A percentile compares a stretch with the other conserved stretches of the same genome.
Evolutionary conservation across 371 early-diverging fungal genomes (phyloP).

Genomic region (Gilbertella persicaria): DNA sequence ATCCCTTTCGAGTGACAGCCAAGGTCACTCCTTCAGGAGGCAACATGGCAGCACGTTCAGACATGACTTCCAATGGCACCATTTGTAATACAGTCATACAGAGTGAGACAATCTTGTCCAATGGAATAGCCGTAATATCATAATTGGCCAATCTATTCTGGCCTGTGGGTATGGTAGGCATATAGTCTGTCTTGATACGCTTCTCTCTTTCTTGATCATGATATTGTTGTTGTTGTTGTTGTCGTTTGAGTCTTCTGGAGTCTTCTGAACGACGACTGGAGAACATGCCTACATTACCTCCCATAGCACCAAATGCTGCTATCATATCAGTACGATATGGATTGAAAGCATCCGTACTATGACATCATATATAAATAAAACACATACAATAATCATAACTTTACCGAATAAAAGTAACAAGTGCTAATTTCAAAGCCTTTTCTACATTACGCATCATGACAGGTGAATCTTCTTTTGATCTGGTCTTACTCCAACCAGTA

Average conservation of each 20-base stretch:
- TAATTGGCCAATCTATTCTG: conserved; percentile 30
- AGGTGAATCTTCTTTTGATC: conserved; percentile 30
- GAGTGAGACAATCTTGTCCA: conserved; percentile 34
- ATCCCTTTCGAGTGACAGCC: conserved; percentile 19
- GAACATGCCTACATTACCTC: conserved; percentile 49
- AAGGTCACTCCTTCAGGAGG: conserved; percentile 24
- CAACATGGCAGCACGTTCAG: conserved; percentile 22
- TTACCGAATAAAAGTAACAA: conserved; percentile 50
- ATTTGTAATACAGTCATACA: conserved; percentile 42
- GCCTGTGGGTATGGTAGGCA: conserved; percentile 12
- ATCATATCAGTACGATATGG: conserved; percentile 35
- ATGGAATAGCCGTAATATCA: conserved; percentile 43
- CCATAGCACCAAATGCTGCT: conserved; percentile 35
- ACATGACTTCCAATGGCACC: conserved; percentile 36
- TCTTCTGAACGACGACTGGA: conserved; percentile 29
- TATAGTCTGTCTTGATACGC: conserved; percentile 11
- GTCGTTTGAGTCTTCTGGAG: conserved; percentile 21
- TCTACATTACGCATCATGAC: conserved; percentile 43
- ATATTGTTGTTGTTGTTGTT: conserved; percentile 7
- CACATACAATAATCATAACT: neutral
- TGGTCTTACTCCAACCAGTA: conserved; percentile 27
- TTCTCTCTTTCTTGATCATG: conserved; percentile 21
- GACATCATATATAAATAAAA: neutral
- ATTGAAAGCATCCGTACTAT: conserved; percentile 33
- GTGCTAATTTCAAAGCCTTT: conserved; percentile 41